phyloP scores from a whole-genome alignment of 176 grass and related monocot species.

The Dendrocalamus sinicus region DNA sequence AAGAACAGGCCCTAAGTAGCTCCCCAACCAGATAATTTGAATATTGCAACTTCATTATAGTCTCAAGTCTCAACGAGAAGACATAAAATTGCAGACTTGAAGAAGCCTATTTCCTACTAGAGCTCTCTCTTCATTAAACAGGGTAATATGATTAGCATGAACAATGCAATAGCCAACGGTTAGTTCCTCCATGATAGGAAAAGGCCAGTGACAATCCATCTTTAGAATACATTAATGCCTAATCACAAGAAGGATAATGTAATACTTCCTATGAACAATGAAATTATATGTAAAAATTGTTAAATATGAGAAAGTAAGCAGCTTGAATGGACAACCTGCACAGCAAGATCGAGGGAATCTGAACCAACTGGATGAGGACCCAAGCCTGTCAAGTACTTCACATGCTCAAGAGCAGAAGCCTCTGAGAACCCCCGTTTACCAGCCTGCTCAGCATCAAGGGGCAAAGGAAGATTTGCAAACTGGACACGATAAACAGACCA shows the following conservation, averaged over 20 bases:
- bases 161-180: conserved; percentile 9
- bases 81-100: conserved; percentile 3
- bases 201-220: not conserved
- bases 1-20: no score
- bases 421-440: conserved; percentile 93
- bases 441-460: conserved; percentile 71
- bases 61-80: not conserved
- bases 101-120: conserved; percentile 23
- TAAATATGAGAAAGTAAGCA: conserved; percentile 5
- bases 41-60: not conserved
- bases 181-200: not conserved
- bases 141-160: not conserved
- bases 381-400: conserved; percentile 72
- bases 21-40: conserved; percentile 6
- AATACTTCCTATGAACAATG: conserved; percentile 18
- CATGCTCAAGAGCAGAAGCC: conserved; percentile 79
- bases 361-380: conserved; percentile 96
- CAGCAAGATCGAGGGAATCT: conserved; percentile 78
- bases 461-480: conserved; percentile 71
- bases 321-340: conserved; percentile 62
- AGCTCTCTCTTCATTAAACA: conserved; percentile 4
- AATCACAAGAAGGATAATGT: conserved; percentile 11
- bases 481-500: conserved; percentile 82
- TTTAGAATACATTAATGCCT: not conserved
- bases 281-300: conserved; percentile 8